Evolutionary conservation across 2,329 filamentous ascomycete species (phyloP), one percentile per base, ranked within the genome.

Genomic region (Claviceps arundinis): DNA sequence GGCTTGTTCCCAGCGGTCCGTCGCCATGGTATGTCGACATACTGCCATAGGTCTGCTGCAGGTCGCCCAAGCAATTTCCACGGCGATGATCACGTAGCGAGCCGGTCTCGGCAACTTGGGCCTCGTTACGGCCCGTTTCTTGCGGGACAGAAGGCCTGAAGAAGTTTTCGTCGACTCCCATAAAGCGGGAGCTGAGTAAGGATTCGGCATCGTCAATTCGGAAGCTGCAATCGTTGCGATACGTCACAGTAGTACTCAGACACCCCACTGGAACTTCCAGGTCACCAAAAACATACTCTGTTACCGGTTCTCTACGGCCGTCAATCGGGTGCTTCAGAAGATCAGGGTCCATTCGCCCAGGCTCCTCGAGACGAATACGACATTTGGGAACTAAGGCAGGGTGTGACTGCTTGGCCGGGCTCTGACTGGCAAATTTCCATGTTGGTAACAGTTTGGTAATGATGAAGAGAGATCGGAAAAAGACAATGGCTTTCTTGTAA

Each of bases 401-500:
- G 74, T 73, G 81, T 69, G 82, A 80, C 57, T 81, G 78, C 67
- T 90, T 91, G 19, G 81, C 78, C 56, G 87, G 75, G 49, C 80
- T 82, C 61, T 87, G 84, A 62, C 85, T 79, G 42, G 76, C 82
- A 62, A 95, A 85, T 69, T 85, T 94, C 83, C 86, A 95, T 24
- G 86, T 82, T 2, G 93, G 93, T 56, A 95, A 72, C 56, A 96
- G 78, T 60, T 87, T 85, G 42, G 88, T 81, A 51, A 87, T 86
- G 48, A 87, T 81, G 66, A 87, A 95, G 46, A 98, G 76, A 1
- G 89, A 89, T 55, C 93, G 81, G 69, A 97, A 96, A 60, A 96
- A 82, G 58, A 97, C 86, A 57, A 98, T 95, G 60, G 87, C 89
- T 70, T 95, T 93, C 71, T 98, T 98, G 76, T 98, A 98, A 54